Evolutionary conservation across 495 filamentous ascomycete species (phyloP), one percentile per base, ranked within the genome.

Genomic region (Penicillium lagena): DNA sequence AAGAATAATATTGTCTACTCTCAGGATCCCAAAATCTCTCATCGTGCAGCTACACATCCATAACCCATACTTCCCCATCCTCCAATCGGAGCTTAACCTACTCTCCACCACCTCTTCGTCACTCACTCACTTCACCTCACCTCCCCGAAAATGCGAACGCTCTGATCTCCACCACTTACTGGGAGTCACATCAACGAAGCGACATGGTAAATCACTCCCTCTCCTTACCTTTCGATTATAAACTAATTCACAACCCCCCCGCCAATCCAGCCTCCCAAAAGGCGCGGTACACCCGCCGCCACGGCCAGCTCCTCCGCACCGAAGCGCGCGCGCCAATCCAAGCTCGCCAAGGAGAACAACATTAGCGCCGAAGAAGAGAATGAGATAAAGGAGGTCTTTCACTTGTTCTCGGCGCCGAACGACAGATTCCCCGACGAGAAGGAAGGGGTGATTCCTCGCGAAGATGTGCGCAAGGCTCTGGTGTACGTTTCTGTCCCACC

Each of bases 321-420:
- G 22, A 77, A 66, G 54, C 76, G 76, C 57, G 52, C 65, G 13
- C 74, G 76, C 37, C 79, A 75, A 51, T 95, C 90, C 52, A 91
- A 89, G 60, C 86, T 95, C 47, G 90, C 90, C 4, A 87, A 87
- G 62, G 87, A 93, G 50, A 81, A 96, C 73, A 78, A 86, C 61
- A 81, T 98, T 62, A 83, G 80, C 27, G 81, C 79, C 14, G 79
- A 80, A 39, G 85, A 96, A 69, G 93, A 98, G 60, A 72, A 77
- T 51, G 89, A 96, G 62, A 95, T 98, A 54, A 80, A 80, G 54
- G 89, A 95, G 63, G 90, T 89, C 12, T 98, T 93, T 66, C 66
- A 76, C 29, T 74, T 96, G 12, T 98, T 96, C 64, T 67, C 86
- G 1, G 47, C 60, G 3, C 43, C 54, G 11, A 54, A 73, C 50